A percentile compares a stretch with the other conserved stretches of the same genome.
Conservation (phyloP, 78 protist species). For the Protostelium mycophagum region DNA sequence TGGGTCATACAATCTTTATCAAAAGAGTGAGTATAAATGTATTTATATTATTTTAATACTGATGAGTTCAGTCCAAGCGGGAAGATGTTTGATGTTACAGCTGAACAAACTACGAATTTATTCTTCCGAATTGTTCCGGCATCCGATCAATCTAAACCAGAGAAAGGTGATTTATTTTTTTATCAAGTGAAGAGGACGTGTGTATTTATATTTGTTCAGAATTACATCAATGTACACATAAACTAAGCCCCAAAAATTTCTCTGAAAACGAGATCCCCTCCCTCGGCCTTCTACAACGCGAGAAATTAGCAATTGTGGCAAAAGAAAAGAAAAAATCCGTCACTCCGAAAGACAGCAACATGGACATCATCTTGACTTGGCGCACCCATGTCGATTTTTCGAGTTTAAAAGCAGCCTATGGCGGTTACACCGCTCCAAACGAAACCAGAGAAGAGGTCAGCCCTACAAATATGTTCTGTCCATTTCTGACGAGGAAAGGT, state of each 20-base stretch:
- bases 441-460: background rate
- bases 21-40: background rate
- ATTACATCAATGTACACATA: background rate
- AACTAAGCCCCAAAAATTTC: background rate
- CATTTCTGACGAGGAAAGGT: background rate
- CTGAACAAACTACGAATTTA: background rate
- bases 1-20: background rate
- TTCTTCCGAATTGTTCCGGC: background rate
- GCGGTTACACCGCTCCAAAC: background rate
- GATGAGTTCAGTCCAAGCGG: background rate
- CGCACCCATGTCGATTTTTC: background rate
- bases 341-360: background rate
- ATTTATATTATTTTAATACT: too few species aligned
- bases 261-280: background rate
- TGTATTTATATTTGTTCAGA: background rate
- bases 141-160: background rate
- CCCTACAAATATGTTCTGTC: background rate
- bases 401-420: background rate
- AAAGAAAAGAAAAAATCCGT: background rate
- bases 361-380: background rate
- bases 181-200: too few species aligned
- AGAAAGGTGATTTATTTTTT: background rate
- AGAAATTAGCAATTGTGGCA: background rate
- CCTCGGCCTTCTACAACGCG: background rate
- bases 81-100: background rate